Evolutionary conservation across 208 protist genomes (phyloP).

Genomic region (Leishmania mexicana): DNA sequence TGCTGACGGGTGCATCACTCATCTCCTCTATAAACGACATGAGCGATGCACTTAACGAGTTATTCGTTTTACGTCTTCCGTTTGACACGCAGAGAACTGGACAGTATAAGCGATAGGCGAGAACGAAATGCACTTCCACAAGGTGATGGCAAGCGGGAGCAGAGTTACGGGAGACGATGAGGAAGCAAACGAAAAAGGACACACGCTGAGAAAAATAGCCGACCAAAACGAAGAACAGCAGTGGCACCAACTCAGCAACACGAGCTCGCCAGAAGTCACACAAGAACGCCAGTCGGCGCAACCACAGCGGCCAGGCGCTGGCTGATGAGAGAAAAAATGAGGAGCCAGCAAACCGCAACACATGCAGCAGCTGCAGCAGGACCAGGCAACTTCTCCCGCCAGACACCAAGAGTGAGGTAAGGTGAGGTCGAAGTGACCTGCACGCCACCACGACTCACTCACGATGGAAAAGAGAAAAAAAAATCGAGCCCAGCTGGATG

Average conservation of each 20-base stretch:
- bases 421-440: slow-evolving; percentile 7
- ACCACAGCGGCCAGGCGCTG: too few species aligned
- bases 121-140: neutral
- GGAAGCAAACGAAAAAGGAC: neutral
- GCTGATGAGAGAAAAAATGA: slow-evolving; percentile 4
- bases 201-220: neutral
- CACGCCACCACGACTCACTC: neutral
- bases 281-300: too few species aligned
- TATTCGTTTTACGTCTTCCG: neutral
- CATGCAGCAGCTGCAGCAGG: neutral
- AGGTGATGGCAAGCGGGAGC: neutral
- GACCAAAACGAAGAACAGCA: neutral
- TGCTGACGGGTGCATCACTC: slow-evolving; percentile 63
- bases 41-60: neutral
- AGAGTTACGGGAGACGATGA: neutral
- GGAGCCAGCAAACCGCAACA: neutral
- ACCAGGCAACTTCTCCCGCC: neutral
- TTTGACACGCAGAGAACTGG: neutral
- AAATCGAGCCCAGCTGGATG: slow-evolving; percentile 3
- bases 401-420: neutral
- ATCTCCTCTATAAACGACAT: slow-evolving; percentile 36
- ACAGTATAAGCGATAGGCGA: neutral
- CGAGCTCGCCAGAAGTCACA: neutral
- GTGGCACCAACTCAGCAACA: neutral
- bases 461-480: slow-evolving; percentile 3